Evolutionary conservation across 2,329 filamentous ascomycete species (phyloP).

Genomic region (Penicillium paneum): DNA sequence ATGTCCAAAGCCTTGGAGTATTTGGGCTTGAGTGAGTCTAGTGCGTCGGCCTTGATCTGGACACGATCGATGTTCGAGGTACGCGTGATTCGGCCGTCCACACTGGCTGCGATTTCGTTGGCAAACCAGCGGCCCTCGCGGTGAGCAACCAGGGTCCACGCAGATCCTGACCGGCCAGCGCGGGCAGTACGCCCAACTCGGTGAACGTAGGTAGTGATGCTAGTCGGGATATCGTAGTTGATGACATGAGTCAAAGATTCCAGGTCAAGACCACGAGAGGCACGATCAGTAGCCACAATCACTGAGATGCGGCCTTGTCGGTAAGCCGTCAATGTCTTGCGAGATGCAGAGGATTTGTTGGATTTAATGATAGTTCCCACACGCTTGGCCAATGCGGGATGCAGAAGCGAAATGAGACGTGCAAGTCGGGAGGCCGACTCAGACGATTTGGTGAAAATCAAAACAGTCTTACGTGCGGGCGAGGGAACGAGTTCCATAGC

Average conservation of each 20-base stretch:
- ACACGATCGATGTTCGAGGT: slow-evolving; percentile 29
- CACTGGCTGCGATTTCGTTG: slow-evolving; percentile 66
- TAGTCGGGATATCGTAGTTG: slow-evolving; percentile 88
- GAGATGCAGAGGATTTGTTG: slow-evolving; percentile 67
- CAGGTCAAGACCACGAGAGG: slow-evolving; percentile 84
- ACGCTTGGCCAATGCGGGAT: slow-evolving; percentile 54
- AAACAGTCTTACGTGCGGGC: slow-evolving; percentile 46
- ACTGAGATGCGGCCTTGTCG: slow-evolving; percentile 62
- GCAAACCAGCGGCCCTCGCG: slow-evolving; percentile 90
- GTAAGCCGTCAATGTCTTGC: slow-evolving; percentile 67
- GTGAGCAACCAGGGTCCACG: slow-evolving; percentile 83
- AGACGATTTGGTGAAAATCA: slow-evolving; percentile 90
- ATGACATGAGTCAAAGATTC: slow-evolving; percentile 76
- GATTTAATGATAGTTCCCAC: slow-evolving; percentile 75
- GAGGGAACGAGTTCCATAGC: slow-evolving; percentile 23
- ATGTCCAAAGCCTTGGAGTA: slow-evolving; percentile 36
- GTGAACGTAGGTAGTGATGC: slow-evolving; percentile 80
- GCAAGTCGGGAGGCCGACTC: slow-evolving; percentile 84
- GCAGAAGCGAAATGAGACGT: slow-evolving; percentile 68
- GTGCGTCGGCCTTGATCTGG: slow-evolving; percentile 29
- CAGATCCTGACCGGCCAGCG: slow-evolving; percentile 69
- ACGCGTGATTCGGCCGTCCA: slow-evolving; percentile 34
- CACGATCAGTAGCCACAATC: slow-evolving; percentile 88
- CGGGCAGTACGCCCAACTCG: slow-evolving; percentile 87
- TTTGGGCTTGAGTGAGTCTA: slow-evolving; percentile 28